Evolutionary conservation across 805 yeast species (phyloP).

Genomic region (Jamesozyma spencerorum): DNA sequence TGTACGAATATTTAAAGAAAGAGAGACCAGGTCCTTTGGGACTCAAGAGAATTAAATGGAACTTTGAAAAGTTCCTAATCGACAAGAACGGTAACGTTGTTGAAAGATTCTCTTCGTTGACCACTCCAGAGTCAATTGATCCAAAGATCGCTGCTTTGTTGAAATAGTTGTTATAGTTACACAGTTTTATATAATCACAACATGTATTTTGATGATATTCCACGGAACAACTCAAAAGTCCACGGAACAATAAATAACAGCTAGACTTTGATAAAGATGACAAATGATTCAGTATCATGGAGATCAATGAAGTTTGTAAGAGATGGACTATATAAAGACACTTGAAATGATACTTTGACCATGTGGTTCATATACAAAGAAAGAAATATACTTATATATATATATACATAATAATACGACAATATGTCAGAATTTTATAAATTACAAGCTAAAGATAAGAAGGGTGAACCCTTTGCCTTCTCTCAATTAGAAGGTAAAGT

Average conservation of each 20-base stretch:
- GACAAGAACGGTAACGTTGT: conserved; percentile 47
- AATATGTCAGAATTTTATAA: conserved; percentile 34
- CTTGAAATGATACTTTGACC: not conserved
- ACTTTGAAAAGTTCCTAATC: conserved; percentile 63
- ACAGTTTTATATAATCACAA: not conserved
- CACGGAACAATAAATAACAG: no score
- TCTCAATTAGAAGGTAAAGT: conserved; percentile 63
- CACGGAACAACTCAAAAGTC: no score
- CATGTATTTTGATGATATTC: no score
- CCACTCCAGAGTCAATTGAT: conserved; percentile 56
- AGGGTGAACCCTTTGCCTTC: conserved; percentile 52
- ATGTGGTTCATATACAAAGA: not conserved
- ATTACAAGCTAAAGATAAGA: conserved; percentile 1
- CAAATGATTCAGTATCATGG: no score
- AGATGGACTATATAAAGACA: no score
- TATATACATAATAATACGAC: not conserved
- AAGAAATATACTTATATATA: not conserved
- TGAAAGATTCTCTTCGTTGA: conserved; percentile 55
- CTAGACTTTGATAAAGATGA: no score
- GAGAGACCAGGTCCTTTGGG: conserved; percentile 55
- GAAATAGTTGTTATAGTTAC: conserved; percentile 12
- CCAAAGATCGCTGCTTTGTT: conserved; percentile 51
- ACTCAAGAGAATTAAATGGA: conserved; percentile 71
- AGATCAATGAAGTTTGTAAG: no score
- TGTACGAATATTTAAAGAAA: conserved; percentile 66